A percentile compares a stretch with the other conserved stretches of the same genome.
These are phyloP conservation scores for Penicillium sp. DNA, from an alignment of 2,329 filamentous ascomycete genomes.

Conservation along the genomic window DNA sequence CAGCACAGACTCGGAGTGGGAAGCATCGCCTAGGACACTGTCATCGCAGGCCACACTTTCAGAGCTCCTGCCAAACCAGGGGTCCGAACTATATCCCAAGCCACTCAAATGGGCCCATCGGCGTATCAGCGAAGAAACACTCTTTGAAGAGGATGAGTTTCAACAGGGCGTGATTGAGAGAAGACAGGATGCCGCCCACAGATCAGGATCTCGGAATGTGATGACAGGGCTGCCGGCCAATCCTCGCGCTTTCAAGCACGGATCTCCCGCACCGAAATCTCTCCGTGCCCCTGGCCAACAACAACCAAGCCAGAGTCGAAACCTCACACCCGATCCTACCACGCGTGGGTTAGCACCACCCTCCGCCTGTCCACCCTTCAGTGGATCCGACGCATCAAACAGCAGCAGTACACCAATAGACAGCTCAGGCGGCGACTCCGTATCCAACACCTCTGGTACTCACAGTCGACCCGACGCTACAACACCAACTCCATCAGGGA, in stretches of 20 bases:
- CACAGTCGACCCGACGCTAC: slow-evolving; percentile 11
- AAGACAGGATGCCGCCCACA: not conserved
- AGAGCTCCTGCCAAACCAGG: slow-evolving; percentile 35
- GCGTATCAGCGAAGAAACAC: slow-evolving; percentile 31
- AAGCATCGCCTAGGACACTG: slow-evolving; percentile 29
- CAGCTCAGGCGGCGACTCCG: slow-evolving; percentile 2
- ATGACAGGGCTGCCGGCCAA: slow-evolving; percentile 32
- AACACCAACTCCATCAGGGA: slow-evolving; percentile 15
- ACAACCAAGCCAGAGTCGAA: not conserved
- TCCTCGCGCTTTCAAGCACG: slow-evolving; percentile 34
- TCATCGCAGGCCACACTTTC: slow-evolving; percentile 38
- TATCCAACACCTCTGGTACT: slow-evolving; percentile 5
- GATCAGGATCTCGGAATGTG: not conserved
- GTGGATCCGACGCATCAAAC: slow-evolving; percentile 8
- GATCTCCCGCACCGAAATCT: slow-evolving; percentile 19
- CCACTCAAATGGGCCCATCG: slow-evolving; percentile 34
- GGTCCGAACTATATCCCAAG: slow-evolving; percentile 35
- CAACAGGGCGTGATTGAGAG: slow-evolving; percentile 8
- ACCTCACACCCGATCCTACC: not conserved
- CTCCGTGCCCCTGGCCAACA: slow-evolving; percentile 9
- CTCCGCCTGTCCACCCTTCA: slow-evolving; percentile 3
- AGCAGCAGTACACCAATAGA: slow-evolving; percentile 10
- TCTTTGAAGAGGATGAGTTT: slow-evolving; percentile 38
- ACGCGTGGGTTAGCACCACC: slow-evolving; percentile 3
- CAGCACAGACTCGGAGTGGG: slow-evolving; percentile 25